Evolutionary conservation across 441 rosid genomes (phyloP).

Genomic region (Gossypium davidsonii): DNA sequence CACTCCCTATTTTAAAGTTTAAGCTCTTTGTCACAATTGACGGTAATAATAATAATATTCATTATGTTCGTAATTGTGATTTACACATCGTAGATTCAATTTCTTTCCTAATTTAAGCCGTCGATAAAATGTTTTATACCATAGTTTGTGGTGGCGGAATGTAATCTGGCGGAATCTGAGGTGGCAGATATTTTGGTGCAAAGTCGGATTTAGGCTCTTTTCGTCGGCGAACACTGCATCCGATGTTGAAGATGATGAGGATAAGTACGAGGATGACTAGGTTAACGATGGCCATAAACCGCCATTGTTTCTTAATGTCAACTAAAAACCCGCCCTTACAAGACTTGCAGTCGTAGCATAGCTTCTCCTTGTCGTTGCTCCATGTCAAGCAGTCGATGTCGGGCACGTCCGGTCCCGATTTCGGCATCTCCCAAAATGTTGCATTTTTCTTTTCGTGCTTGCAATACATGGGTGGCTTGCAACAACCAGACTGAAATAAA

Average conservation of each 20-base stretch:
- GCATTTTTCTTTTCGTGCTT: slow-evolving; percentile 10
- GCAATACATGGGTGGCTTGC: slow-evolving; percentile 36
- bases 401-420: not conserved
- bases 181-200: not conserved
- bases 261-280: not conserved
- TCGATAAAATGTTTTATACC: not conserved
- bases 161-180: no score
- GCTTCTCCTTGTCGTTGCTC: slow-evolving; percentile 21
- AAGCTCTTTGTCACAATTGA: no score
- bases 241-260: not conserved
- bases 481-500: slow-evolving; percentile 30
- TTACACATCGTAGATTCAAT: not conserved
- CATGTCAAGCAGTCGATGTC: slow-evolving; percentile 30
- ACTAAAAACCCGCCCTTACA: slow-evolving; percentile 14
- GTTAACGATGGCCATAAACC: slow-evolving; percentile 1
- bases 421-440: slow-evolving; percentile 19
- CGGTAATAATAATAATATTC: no score
- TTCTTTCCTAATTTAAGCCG: not conserved
- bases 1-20: no score
- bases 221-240: not conserved
- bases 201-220: not conserved
- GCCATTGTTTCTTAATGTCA: slow-evolving; percentile 10
- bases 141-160: no score
- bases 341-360: slow-evolving; percentile 24
- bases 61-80: not conserved